Conservation (phyloP, 352 stramenopile genomes). For the Aphanomyces astaci region DNA sequence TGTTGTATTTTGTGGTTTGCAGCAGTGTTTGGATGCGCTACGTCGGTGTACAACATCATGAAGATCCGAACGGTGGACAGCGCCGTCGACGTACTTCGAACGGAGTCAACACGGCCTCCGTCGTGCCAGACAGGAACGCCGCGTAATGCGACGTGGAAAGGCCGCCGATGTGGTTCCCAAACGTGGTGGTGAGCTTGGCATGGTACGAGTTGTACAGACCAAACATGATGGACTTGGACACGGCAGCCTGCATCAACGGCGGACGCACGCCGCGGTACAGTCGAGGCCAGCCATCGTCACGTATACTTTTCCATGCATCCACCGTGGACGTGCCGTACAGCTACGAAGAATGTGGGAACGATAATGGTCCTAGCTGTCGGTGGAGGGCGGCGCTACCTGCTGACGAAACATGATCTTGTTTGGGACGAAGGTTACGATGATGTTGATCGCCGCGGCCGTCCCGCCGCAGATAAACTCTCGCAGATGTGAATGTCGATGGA, state of each 20-base stretch:
- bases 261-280: constrained; percentile 81
- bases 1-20: constrained; percentile 83
- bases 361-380: constrained; percentile 8
- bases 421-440: constrained; percentile 76
- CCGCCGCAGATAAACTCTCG: constrained; percentile 78
- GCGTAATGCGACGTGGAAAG: constrained; percentile 33
- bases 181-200: constrained; percentile 38
- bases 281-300: constrained; percentile 47
- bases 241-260: constrained; percentile 70
- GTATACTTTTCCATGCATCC: constrained; percentile 64
- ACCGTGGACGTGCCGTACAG: constrained; percentile 65
- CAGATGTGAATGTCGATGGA: constrained; percentile 50
- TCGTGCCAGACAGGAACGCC: constrained; percentile 64
- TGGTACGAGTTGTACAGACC: constrained; percentile 85
- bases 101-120: constrained; percentile 71
- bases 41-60: too few species aligned
- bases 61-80: too few species aligned
- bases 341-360: constrained; percentile 30
- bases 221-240: constrained; percentile 88
- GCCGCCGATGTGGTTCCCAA: constrained; percentile 37
- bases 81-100: constrained; percentile 86
- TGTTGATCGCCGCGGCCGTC: constrained; percentile 78
- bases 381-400: constrained; percentile 40
- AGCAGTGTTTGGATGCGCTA: constrained; percentile 77
- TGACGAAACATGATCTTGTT: constrained; percentile 90